phyloP scores from a whole-genome alignment of 192 early-diverging fungal genomes.

The Rhizoclosmatium globosum region DNA sequence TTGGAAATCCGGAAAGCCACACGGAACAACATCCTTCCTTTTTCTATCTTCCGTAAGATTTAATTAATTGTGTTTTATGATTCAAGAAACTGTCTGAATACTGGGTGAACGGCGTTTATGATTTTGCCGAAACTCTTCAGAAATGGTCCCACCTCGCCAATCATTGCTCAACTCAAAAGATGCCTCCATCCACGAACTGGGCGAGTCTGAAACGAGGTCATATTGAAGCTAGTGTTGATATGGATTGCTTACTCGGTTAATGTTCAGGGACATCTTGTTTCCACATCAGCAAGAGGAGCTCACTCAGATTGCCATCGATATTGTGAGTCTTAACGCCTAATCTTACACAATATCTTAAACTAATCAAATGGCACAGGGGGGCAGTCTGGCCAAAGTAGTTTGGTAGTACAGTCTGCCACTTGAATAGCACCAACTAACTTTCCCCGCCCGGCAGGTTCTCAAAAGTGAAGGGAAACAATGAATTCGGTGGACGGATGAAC shows the following conservation, averaged over 20 bases:
- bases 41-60: no score
- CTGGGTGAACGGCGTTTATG: no score
- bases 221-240: neutral
- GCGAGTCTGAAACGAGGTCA: constrained; percentile 27
- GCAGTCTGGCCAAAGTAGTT: constrained; percentile 67
- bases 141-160: no score
- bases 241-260: neutral
- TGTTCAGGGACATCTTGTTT: constrained; percentile 78
- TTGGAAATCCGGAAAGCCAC: no score
- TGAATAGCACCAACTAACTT: neutral
- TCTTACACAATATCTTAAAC: constrained; percentile 1
- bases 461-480: constrained; percentile 30
- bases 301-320: constrained; percentile 89
- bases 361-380: constrained; percentile 48
- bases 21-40: no score
- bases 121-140: no score
- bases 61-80: no score
- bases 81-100: no score
- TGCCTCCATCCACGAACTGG: constrained; percentile 27
- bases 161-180: constrained; percentile 25
- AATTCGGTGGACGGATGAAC: constrained; percentile 85
- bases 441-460: constrained; percentile 48
- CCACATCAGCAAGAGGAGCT: constrained; percentile 87
- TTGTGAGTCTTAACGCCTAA: constrained; percentile 58
- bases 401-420: constrained; percentile 27